Evolutionary conservation across 2,329 filamentous ascomycete species (phyloP), one percentile per base, ranked within the genome.

Genomic region (Decorospora gaudefroyi): DNA sequence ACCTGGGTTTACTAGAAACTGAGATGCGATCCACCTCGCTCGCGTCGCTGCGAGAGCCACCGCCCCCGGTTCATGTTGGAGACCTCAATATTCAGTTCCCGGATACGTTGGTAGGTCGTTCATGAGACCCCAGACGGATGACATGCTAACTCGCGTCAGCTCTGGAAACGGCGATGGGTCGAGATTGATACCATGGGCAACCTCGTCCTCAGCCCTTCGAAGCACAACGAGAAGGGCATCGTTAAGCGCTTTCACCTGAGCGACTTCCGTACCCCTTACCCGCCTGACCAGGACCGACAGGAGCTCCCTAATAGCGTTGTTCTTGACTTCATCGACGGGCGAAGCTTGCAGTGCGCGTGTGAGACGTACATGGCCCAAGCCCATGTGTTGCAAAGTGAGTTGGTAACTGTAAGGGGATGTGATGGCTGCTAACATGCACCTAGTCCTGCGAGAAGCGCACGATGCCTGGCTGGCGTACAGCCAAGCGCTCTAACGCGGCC

Each of bases 11-110:
- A 11, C 61, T 72, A 36, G 75, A 75, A 49, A 64, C 72, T 15
- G 61, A 67, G n/a, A 36, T 58, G 23, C 57, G 49, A 15, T 48
- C 64, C 2, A 59, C 55, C 9, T 59, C 52, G 6, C 42, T 69
- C 13, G 51, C 63, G 7, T 65, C 59, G 12, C 55, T 70, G 10
- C 57, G 68, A 6, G 74, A 76, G 49, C 73, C 69, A 35, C 74
- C 72, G 23, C 74, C 84, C 38, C 78, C 85, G 17, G 78, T 88
- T 3, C 84, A 86, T 50, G 80, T 95, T 69, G 90, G 91, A 34
- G 89, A 96, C 62, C 86, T 99, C 52, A 97, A 99, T 61, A 88
- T 97, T 8, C 93, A 99, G 68, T 96, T 99, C 67, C 93, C 93
- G 0, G 92, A 97, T 66, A 95, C 90, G 41, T 78, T 99, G 32